Percentiles rank a stretch among this genome's conserved stretches.
Evolutionary conservation across 208 protist genomes (phyloP).

Genomic region (Novymonas esmeraldas): DNA sequence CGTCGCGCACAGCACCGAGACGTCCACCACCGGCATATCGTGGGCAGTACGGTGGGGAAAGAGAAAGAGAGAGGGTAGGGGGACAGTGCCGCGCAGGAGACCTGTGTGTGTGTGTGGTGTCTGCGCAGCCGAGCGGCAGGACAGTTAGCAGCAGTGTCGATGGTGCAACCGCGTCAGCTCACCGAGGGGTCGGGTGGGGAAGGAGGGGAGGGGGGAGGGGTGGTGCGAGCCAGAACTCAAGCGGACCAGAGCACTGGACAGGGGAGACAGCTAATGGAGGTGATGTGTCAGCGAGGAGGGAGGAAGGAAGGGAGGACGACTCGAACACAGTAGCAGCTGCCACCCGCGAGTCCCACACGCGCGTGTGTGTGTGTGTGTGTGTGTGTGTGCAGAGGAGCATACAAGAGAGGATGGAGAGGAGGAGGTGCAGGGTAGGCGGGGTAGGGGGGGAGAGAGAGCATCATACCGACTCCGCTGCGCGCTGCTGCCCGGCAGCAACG

Average conservation of each 20-base stretch:
- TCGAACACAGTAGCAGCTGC: background rate
- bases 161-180: no score
- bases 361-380: background rate
- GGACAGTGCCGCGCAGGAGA: background rate
- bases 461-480: no score
- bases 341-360: no score
- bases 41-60: background rate
- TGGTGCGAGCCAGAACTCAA: background rate
- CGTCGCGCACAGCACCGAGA: slow-evolving; percentile 38
- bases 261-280: no score
- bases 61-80: background rate
- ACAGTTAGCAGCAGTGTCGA: no score
- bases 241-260: no score
- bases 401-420: background rate
- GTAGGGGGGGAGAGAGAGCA: no score
- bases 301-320: background rate
- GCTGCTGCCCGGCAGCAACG: no score
- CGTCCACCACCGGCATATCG: slow-evolving; percentile 44
- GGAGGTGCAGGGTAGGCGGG: background rate
- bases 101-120: no score
- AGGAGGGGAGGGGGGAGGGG: background rate
- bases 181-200: no score
- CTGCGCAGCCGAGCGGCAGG: no score
- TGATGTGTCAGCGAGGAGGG: no score
- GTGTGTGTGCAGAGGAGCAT: background rate